phyloP scores from a whole-genome alignment of 257 asterid genomes.

The Lycium barbarum region DNA sequence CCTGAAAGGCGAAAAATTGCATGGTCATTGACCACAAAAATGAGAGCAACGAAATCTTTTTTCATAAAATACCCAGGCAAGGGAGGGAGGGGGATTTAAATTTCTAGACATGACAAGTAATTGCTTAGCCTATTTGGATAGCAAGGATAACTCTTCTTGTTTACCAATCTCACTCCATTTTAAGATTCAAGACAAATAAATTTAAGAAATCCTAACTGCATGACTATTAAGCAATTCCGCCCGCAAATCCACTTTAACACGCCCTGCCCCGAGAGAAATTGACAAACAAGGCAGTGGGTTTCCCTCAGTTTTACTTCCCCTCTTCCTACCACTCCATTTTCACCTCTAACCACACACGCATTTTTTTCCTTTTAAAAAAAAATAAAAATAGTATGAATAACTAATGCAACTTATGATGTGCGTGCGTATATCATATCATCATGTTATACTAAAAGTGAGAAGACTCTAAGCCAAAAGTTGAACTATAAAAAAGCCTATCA shows the following conservation, averaged over 20 bases:
- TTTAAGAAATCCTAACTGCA: not conserved
- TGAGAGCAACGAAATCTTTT: not conserved
- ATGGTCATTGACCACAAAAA: not conserved
- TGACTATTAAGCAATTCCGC: not conserved
- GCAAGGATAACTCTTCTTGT: not conserved
- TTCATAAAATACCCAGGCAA: not conserved
- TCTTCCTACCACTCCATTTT: not conserved
- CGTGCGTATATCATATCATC: no score
- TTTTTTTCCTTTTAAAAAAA: no score
- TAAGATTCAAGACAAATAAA: not conserved
- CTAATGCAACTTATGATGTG: no score
- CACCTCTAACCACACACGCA: not conserved
- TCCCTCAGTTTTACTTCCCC: no score
- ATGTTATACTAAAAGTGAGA: no score
- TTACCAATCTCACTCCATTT: not conserved
- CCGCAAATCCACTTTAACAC: not conserved
- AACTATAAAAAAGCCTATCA: no score
- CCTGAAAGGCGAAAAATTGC: constrained; percentile 27
- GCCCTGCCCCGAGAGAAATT: not conserved
- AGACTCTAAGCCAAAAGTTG: no score
- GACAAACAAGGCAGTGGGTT: not conserved
- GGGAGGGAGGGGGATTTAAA: not conserved
- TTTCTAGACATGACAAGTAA: not conserved
- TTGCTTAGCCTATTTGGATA: not conserved
- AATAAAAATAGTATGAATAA: no score